A percentile compares a stretch with the other conserved stretches of the same genome.
Conservation (phyloP, 768 basidiomycete species). For the Psilocybe subaeruginosa region DNA sequence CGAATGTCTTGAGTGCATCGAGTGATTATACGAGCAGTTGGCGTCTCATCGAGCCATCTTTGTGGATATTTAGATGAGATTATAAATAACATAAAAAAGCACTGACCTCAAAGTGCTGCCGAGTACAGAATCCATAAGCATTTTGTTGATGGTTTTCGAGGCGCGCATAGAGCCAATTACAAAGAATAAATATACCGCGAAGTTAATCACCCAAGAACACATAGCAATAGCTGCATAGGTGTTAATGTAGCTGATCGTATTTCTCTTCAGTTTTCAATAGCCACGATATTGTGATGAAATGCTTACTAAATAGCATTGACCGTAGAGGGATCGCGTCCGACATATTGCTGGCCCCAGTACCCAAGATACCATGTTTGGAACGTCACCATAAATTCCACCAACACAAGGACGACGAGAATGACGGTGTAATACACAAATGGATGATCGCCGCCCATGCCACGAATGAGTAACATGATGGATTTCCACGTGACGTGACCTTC, state of each 20-base stretch:
- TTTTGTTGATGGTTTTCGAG: slow-evolving; percentile 8
- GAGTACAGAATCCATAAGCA: slow-evolving; percentile 17
- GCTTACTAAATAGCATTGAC: slow-evolving; percentile 40
- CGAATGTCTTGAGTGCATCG: slow-evolving; percentile 30
- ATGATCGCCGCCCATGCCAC: slow-evolving; percentile 35
- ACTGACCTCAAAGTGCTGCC: slow-evolving; percentile 16
- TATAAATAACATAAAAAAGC: slow-evolving; percentile 15
- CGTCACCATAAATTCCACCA: slow-evolving; percentile 26
- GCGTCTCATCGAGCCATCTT: slow-evolving; percentile 34
- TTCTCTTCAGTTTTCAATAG: neutral
- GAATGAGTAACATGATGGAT: slow-evolving; percentile 37
- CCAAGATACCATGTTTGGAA: slow-evolving; percentile 46
- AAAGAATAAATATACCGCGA: neutral
- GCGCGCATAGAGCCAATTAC: slow-evolving; percentile 11
- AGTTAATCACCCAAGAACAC: neutral
- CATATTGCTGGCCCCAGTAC: slow-evolving; percentile 47
- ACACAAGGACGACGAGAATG: slow-evolving; percentile 9
- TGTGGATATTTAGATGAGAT: neutral
- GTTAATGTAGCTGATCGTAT: slow-evolving; percentile 28
- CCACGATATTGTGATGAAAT: neutral
- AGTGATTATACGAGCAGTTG: slow-evolving; percentile 17
- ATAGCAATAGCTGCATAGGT: slow-evolving; percentile 30
- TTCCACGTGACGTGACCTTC: slow-evolving; percentile 30
- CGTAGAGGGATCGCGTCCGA: slow-evolving; percentile 28
- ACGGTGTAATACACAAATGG: slow-evolving; percentile 35